Evolutionary conservation across 176 grass and related monocot species (phyloP).

Genomic region (Ensete glaucum): DNA sequence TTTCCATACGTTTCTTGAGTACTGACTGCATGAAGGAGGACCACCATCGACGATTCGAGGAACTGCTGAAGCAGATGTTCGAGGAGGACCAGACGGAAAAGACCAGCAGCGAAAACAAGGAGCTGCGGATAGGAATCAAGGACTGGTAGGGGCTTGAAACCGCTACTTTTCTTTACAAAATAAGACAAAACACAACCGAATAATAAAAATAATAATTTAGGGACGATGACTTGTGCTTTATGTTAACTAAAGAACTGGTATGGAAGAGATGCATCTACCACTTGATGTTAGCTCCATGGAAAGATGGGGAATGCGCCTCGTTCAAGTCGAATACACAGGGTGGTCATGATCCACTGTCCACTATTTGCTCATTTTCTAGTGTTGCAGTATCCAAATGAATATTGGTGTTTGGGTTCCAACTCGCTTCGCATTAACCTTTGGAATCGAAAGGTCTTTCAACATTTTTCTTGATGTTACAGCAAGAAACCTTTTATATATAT

Average conservation of each 20-base stretch:
- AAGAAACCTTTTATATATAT: too few relatives aligned
- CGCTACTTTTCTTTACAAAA: not conserved
- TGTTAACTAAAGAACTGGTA: too few relatives aligned
- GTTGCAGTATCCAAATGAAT: not conserved
- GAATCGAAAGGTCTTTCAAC: too few relatives aligned
- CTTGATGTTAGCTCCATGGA: too few relatives aligned
- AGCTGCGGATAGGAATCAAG: slow-evolving; percentile 15
- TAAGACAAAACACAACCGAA: not conserved
- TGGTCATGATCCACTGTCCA: not conserved
- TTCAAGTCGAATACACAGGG: too few relatives aligned
- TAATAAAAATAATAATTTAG: not conserved
- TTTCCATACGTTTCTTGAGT: not conserved
- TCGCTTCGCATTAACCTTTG: too few relatives aligned
- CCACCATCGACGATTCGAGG: slow-evolving; percentile 19
- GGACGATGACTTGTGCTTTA: not conserved
- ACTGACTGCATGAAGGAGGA: not conserved
- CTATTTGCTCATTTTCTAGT: not conserved
- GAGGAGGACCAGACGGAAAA: not conserved
- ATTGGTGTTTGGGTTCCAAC: too few relatives aligned
- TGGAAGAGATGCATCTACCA: too few relatives aligned
- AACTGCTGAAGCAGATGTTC: slow-evolving; percentile 12
- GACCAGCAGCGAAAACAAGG: slow-evolving; percentile 1
- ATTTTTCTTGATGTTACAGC: too few relatives aligned
- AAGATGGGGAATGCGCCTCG: too few relatives aligned
- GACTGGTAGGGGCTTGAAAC: slow-evolving; percentile 9